Conservation (phyloP, 768 basidiomycete genomes). For the Ramaria rubella region DNA sequence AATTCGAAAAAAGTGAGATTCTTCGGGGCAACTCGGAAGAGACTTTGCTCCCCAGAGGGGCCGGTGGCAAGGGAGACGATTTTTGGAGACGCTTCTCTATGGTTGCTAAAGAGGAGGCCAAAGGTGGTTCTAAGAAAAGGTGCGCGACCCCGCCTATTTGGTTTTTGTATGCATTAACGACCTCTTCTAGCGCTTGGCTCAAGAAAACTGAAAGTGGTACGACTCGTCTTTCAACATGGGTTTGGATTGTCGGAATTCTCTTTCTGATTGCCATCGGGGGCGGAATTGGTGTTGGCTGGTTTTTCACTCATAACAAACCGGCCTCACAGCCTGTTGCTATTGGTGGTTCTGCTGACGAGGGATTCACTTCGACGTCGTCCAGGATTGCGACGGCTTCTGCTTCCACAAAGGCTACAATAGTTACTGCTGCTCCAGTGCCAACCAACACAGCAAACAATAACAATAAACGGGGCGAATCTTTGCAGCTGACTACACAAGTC, state of each 20-base stretch:
- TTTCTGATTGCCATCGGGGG: constrained; percentile 51
- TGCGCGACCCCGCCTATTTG: constrained; percentile 13
- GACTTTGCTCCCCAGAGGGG: constrained; percentile 52
- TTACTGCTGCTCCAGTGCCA: constrained; percentile 16
- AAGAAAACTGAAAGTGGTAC: constrained; percentile 50
- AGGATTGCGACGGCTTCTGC: constrained; percentile 11
- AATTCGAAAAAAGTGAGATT: constrained; percentile 46
- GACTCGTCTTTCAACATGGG: constrained; percentile 53
- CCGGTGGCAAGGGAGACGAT: constrained; percentile 68
- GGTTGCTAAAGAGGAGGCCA: constrained; percentile 62
- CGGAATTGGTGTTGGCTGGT: constrained; percentile 56
- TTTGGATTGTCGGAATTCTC: constrained; percentile 61
- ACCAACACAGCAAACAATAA: constrained; percentile 2
- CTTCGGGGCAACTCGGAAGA: constrained; percentile 66
- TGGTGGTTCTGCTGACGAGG: constrained; percentile 54
- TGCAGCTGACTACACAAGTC: neutral
- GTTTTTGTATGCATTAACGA: neutral
- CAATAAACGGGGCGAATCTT: neutral
- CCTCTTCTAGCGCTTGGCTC: constrained; percentile 52
- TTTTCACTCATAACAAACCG: constrained; percentile 44
- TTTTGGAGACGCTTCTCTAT: constrained; percentile 86
- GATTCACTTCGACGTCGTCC: constrained; percentile 19
- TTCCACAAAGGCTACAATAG: constrained; percentile 8
- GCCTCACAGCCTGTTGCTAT: constrained; percentile 49
- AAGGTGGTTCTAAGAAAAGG: constrained; percentile 42